These are phyloP conservation scores for Tricholomella constricta DNA, from an alignment of 768 basidiomycete genomes.

Conservation along the genomic window DNA sequence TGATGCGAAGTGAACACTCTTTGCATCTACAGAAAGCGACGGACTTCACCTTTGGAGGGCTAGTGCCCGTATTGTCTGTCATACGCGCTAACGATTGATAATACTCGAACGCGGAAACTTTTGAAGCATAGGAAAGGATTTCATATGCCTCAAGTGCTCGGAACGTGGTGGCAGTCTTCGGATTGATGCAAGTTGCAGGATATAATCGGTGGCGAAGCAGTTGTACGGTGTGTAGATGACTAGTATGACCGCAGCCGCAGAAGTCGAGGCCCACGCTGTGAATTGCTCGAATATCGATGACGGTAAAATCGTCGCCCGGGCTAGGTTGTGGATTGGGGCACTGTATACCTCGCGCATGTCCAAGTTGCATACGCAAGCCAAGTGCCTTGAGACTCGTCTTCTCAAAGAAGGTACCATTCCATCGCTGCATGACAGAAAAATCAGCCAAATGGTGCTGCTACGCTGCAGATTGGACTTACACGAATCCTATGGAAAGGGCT, in stretches of 20 bases:
- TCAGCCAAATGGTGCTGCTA: no score
- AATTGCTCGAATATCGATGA: constrained; percentile 2
- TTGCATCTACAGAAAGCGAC: no score
- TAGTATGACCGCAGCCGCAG: constrained; percentile 5
- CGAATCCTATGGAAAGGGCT: constrained; percentile 11
- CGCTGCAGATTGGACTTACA: neutral
- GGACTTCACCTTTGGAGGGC: neutral
- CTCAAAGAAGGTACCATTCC: constrained; percentile 11
- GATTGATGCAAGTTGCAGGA: neutral
- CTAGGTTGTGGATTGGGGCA: neutral
- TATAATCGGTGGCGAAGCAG: constrained; percentile 5
- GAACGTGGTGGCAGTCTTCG: constrained; percentile 8
- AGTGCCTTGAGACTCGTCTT: neutral
- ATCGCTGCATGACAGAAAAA: neutral
- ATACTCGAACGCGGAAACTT: constrained; percentile 10
- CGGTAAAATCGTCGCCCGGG: neutral
- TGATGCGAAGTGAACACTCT: neutral
- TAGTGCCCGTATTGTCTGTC: constrained; percentile 9
- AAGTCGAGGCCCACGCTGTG: constrained; percentile 6
- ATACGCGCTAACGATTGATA: neutral
- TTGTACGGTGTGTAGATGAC: constrained; percentile 3
- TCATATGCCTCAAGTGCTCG: constrained; percentile 5
- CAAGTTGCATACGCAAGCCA: constrained; percentile 24
- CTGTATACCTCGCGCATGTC: constrained; percentile 5
- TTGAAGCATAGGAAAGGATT: constrained; percentile 9